A percentile compares a stretch with the other conserved stretches of the same genome.
phyloP scores from a whole-genome alignment of 139 green algal species.

The Micractinium conductrix region DNA sequence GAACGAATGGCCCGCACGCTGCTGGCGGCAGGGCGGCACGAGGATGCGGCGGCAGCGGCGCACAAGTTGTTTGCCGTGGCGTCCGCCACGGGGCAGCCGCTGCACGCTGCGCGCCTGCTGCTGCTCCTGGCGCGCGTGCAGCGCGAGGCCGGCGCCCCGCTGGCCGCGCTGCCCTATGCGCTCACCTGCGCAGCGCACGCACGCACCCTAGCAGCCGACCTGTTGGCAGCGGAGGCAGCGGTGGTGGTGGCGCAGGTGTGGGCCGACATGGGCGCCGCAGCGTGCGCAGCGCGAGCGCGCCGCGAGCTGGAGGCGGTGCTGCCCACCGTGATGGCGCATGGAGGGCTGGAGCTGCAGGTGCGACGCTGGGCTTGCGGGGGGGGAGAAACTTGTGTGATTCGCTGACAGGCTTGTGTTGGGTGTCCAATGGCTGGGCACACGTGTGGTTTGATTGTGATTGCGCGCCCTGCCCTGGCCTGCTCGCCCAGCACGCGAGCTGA shows the following conservation, averaged over 20 bases:
- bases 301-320: slow-evolving; percentile 51
- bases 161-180: slow-evolving; percentile 56
- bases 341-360: slow-evolving; percentile 32
- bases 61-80: slow-evolving; percentile 36
- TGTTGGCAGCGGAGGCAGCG: slow-evolving; percentile 55
- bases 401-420: too few species aligned
- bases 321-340: slow-evolving; percentile 58
- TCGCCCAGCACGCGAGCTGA: too few species aligned
- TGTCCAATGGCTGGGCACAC: too few species aligned
- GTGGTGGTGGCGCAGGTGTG: slow-evolving; percentile 43
- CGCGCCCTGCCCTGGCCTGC: too few species aligned
- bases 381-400: too few species aligned
- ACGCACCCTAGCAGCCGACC: slow-evolving; percentile 44
- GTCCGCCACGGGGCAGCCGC: slow-evolving; percentile 30
- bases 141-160: slow-evolving; percentile 40
- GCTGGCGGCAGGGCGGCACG: neutral
- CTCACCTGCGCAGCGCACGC: slow-evolving; percentile 44
- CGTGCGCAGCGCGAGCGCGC: slow-evolving; percentile 35
- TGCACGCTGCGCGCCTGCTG: slow-evolving; percentile 48
- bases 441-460: too few species aligned
- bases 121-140: slow-evolving; percentile 61
- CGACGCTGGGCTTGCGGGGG: too few species aligned
- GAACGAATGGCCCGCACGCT: slow-evolving; percentile 32
- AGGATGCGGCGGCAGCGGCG: slow-evolving; percentile 32
- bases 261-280: slow-evolving; percentile 29